These are phyloP conservation scores for Solanum piurae DNA, from an alignment of 257 asterid genomes.

Conservation along the genomic window DNA sequence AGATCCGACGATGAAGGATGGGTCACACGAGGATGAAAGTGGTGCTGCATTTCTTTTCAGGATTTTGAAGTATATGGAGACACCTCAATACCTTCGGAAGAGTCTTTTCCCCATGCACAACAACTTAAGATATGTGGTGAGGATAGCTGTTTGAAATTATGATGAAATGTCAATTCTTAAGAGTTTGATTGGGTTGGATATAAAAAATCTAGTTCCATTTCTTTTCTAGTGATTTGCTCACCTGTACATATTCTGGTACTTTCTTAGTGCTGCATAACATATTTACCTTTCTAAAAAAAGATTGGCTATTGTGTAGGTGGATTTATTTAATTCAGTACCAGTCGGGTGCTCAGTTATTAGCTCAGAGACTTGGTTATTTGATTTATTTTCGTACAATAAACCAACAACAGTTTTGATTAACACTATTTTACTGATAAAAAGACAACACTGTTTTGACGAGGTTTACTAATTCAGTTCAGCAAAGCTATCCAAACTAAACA, in stretches of 20 bases:
- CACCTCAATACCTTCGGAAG: slow-evolving; percentile 96
- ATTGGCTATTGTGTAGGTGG: background rate
- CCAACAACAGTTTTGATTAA: background rate
- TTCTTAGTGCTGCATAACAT: background rate
- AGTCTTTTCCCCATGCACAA: slow-evolving; percentile 74
- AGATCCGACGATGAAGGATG: slow-evolving; percentile 21
- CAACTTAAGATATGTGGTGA: slow-evolving; percentile 84
- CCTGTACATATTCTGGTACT: background rate
- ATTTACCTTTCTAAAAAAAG: background rate
- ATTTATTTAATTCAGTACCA: background rate
- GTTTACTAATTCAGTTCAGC: background rate
- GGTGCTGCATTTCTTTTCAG: slow-evolving; percentile 79
- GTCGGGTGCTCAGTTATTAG: background rate
- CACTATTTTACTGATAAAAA: background rate
- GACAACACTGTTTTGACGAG: background rate
- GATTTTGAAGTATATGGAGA: slow-evolving; percentile 84
- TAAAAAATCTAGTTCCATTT: background rate
- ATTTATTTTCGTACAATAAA: background rate
- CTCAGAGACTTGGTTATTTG: background rate
- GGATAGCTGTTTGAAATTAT: slow-evolving; percentile 10
- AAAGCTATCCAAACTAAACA: background rate
- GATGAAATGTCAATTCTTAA: background rate
- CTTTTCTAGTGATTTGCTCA: background rate
- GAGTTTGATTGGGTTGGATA: background rate
- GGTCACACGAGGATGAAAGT: slow-evolving; percentile 48